Evolutionary conservation across 495 filamentous ascomycete species (phyloP).

Genomic region (Choiromyces venosus): DNA sequence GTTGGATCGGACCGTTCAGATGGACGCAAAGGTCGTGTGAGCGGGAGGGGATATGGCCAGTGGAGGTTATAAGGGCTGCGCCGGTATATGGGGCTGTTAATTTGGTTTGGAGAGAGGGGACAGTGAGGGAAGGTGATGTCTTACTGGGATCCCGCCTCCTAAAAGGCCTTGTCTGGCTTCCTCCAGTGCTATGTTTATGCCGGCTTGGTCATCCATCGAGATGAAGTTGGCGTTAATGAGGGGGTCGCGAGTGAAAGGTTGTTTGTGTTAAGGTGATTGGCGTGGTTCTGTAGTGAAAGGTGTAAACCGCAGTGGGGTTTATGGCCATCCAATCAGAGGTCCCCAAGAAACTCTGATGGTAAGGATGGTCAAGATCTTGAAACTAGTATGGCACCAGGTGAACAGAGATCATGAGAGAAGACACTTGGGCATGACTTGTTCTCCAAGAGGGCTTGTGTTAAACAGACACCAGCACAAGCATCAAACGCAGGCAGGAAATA

Average conservation of each 20-base stretch:
- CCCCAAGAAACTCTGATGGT: not conserved
- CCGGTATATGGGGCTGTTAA: slow-evolving; percentile 53
- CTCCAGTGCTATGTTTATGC: slow-evolving; percentile 62
- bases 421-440: not conserved
- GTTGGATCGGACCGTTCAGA: slow-evolving; percentile 66
- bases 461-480: not conserved
- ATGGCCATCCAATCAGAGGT: not conserved
- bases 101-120: not conserved
- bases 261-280: not conserved
- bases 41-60: slow-evolving; percentile 68
- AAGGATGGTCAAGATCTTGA: not conserved
- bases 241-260: not conserved
- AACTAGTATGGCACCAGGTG: not conserved
- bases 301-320: not conserved
- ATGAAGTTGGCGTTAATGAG: not conserved
- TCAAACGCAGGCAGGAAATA: not conserved
- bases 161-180: slow-evolving; percentile 62
- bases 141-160: slow-evolving; percentile 72
- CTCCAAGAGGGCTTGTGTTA: not conserved
- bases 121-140: slow-evolving; percentile 7
- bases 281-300: not conserved
- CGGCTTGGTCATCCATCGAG: slow-evolving; percentile 51
- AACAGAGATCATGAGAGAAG: not conserved
- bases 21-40: slow-evolving; percentile 81
- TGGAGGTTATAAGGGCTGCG: slow-evolving; percentile 63